phyloP scores from a whole-genome alignment of 345 rosid species.

The Bruguiera parviflora region DNA sequence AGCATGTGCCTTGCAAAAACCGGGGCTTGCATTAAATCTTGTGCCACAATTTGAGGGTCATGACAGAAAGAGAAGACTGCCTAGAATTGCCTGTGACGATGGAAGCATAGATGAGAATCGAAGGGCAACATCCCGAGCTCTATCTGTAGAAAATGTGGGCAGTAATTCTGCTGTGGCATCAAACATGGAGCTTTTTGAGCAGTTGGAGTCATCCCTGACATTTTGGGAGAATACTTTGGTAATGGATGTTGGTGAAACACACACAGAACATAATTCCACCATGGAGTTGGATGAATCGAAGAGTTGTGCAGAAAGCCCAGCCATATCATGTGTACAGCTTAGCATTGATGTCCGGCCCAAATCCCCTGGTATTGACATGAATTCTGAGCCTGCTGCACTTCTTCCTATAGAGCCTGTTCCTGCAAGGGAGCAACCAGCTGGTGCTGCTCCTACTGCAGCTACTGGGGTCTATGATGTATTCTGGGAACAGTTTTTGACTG shows the following conservation, averaged over 20 bases:
- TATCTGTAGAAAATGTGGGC: constrained; percentile 34
- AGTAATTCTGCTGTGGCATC: constrained; percentile 30
- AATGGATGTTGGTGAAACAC: constrained; percentile 33
- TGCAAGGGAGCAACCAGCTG: too few relatives aligned
- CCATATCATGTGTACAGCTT: too few relatives aligned
- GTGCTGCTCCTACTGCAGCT: too few relatives aligned
- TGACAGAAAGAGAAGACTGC: constrained; percentile 65
- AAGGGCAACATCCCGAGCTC: constrained; percentile 30
- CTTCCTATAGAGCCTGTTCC: too few relatives aligned
- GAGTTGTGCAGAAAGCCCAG: too few relatives aligned
- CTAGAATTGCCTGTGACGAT: constrained; percentile 44
- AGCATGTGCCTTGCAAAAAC: constrained; percentile 55
- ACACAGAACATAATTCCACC: constrained; percentile 27
- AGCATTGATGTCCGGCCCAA: too few relatives aligned
- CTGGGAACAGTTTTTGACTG: too few relatives aligned
- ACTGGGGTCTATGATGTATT: too few relatives aligned
- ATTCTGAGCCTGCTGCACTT: too few relatives aligned
- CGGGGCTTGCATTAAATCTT: constrained; percentile 57
- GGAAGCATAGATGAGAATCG: constrained; percentile 38
- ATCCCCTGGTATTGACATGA: too few relatives aligned
- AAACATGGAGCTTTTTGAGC: constrained; percentile 51
- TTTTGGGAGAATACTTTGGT: constrained; percentile 63
- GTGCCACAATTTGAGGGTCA: constrained; percentile 47
- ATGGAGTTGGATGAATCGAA: constrained; percentile 68
- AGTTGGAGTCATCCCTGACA: constrained; percentile 58